phyloP scores from a whole-genome alignment of 352 stramenopile species.

The Phytophthora nicotianae region DNA sequence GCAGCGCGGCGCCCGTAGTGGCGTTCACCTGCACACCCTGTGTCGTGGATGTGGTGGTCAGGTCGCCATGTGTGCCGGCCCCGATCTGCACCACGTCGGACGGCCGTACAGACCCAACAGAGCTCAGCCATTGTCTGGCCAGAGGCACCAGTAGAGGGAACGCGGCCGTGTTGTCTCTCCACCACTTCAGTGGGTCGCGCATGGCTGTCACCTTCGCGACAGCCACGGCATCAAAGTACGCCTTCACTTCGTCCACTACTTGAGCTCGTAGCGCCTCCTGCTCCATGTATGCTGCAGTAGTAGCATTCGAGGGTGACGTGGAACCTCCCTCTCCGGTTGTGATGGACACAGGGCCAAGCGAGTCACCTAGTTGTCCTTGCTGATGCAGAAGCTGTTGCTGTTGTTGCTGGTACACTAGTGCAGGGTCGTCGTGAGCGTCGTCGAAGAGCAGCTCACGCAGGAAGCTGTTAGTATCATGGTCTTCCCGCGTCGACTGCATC shows the following conservation, averaged over 20 bases:
- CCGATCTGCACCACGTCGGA: conserved; percentile 32
- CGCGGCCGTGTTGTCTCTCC: conserved; percentile 38
- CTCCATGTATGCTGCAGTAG: conserved; percentile 28
- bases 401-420: conserved; percentile 36
- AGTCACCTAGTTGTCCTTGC: conserved; percentile 27
- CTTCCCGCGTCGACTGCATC: conserved; percentile 35
- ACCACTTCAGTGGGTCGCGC: conserved; percentile 53
- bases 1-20: conserved; percentile 20
- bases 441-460: conserved; percentile 54
- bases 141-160: conserved; percentile 49
- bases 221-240: conserved; percentile 48
- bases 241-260: conserved; percentile 43
- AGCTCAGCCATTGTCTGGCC: conserved; percentile 53
- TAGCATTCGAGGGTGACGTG: conserved; percentile 6
- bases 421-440: conserved; percentile 45
- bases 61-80: conserved; percentile 13
- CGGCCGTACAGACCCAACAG: conserved; percentile 45
- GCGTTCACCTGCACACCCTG: conserved; percentile 23
- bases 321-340: conserved; percentile 2
- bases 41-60: conserved; percentile 16
- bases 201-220: conserved; percentile 41
- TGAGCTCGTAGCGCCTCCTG: conserved; percentile 41
- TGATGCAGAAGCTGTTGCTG: conserved; percentile 40
- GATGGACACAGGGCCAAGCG: conserved; percentile 9
- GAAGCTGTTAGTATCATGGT: conserved; percentile 57